A percentile compares a stretch with the other conserved stretches of the same genome.
These are phyloP conservation scores for Isabelozyma heimii DNA, from an alignment of 805 yeast genomes.

Conservation along the genomic window DNA sequence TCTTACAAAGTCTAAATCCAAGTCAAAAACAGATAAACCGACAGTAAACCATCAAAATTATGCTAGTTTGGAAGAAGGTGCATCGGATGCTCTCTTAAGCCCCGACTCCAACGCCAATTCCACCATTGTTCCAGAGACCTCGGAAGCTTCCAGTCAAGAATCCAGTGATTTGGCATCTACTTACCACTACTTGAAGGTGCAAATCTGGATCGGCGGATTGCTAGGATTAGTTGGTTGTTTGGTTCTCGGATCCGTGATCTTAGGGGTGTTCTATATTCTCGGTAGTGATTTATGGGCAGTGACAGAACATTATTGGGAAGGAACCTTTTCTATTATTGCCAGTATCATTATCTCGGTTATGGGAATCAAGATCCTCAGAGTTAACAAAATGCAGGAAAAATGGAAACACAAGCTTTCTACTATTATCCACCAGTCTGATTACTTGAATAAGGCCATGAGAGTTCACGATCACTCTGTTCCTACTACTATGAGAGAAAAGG, in stretches of 20 bases:
- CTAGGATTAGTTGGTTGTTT: conserved; percentile 38
- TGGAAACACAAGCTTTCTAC: conserved; percentile 39
- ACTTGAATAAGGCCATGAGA: conserved; percentile 14
- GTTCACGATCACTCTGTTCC: neutral
- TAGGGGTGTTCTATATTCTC: conserved; percentile 36
- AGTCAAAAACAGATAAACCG: neutral
- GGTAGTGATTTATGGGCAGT: conserved; percentile 45
- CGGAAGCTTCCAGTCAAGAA: neutral
- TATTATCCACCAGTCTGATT: conserved; percentile 21
- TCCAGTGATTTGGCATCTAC: conserved; percentile 1
- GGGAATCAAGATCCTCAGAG: conserved; percentile 45
- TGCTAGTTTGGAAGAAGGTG: neutral
- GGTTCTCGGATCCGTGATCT: conserved; percentile 37
- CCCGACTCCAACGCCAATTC: neutral
- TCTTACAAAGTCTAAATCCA: neutral
- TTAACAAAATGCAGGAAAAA: conserved; percentile 43
- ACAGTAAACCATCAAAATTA: neutral
- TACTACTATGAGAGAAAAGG: conserved; percentile 5
- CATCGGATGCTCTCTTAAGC: neutral
- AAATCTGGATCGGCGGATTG: conserved; percentile 45
- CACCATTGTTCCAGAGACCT: too few relatives aligned
- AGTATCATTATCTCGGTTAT: conserved; percentile 44
- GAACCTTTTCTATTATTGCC: conserved; percentile 42
- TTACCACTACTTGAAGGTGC: conserved; percentile 27
- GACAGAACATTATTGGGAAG: conserved; percentile 50